Conservation (phyloP, 108 stramenopile genomes). For the Aureococcus anophagefferens region DNA sequence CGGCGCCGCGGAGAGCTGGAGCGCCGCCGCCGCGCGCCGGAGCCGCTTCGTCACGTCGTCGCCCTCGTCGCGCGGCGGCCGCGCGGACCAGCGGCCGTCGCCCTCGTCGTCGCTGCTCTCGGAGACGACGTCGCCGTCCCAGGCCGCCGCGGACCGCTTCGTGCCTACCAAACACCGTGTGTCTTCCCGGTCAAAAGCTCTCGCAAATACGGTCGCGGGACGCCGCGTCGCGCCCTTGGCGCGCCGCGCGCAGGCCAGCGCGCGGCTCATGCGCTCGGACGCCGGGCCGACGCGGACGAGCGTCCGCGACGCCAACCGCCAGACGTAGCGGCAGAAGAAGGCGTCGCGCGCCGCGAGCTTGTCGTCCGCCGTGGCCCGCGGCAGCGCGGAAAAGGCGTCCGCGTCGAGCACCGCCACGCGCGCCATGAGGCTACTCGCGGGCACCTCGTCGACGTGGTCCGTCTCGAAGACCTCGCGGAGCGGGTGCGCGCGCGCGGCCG, state of each 20-base stretch:
- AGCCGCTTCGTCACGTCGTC: background rate
- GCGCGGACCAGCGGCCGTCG: background rate
- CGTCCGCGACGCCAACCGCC: background rate
- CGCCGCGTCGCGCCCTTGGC: too few species aligned
- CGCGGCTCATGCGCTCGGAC: background rate
- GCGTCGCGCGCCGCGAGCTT: background rate
- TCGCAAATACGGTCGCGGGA: too few species aligned
- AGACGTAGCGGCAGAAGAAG: background rate
- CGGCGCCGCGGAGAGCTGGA: constrained; percentile 19
- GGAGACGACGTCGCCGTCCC: constrained; percentile 1
- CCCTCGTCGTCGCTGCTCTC: background rate
- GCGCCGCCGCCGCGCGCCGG: background rate
- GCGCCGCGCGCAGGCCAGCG: background rate
- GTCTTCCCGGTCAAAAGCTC: too few species aligned
- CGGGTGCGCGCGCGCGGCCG: background rate
- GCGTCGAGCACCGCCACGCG: background rate
- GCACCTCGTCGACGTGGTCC: background rate
- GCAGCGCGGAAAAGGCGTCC: background rate
- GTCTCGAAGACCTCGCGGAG: background rate
- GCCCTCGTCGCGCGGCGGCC: background rate
- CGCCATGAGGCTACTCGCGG: background rate
- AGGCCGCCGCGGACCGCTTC: background rate
- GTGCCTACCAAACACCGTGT: too few species aligned
- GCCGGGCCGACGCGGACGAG: background rate
- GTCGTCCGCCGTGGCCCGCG: background rate